These are phyloP conservation scores for Macrophomina tecta DNA, from an alignment of 2,329 filamentous ascomycete genomes.

Conservation along the genomic window DNA sequence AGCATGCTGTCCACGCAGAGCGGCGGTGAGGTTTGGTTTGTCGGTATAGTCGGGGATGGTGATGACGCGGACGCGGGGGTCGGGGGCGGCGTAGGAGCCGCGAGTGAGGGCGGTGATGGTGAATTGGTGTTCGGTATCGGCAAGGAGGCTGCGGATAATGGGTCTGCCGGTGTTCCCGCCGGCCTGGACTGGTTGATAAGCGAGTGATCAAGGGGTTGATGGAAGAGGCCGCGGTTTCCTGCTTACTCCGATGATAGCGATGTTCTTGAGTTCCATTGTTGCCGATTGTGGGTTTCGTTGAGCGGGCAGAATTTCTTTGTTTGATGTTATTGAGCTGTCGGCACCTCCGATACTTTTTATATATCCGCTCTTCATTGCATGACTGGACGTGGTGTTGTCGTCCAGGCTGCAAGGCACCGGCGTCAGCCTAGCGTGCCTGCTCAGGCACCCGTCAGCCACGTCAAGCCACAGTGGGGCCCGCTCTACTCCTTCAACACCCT, in stretches of 20 bases:
- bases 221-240: too few relatives aligned
- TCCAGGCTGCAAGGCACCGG: background rate
- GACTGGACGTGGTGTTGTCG: background rate
- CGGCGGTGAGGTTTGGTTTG: background rate
- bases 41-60: constrained; percentile 33
- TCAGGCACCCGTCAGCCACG: background rate
- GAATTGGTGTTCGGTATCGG: constrained; percentile 35
- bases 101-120: constrained; percentile 43
- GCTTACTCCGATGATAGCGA: constrained; percentile 44
- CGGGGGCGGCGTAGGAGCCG: constrained; percentile 32
- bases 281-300: background rate
- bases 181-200: constrained; percentile 33
- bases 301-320: too few relatives aligned
- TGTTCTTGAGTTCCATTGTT: constrained; percentile 43
- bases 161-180: constrained; percentile 42
- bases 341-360: too few relatives aligned
- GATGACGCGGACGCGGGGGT: constrained; percentile 30
- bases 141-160: constrained; percentile 39
- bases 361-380: background rate
- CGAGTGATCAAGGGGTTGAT: background rate
- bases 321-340: background rate
- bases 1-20: background rate
- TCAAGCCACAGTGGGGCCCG: constrained; percentile 2
- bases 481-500: too few relatives aligned
- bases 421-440: constrained; percentile 16